Percentiles rank a stretch among this genome's conserved stretches.
These are phyloP conservation scores for Azolla pinnata DNA, from an alignment of 75 land plant species.

Conservation along the genomic window DNA sequence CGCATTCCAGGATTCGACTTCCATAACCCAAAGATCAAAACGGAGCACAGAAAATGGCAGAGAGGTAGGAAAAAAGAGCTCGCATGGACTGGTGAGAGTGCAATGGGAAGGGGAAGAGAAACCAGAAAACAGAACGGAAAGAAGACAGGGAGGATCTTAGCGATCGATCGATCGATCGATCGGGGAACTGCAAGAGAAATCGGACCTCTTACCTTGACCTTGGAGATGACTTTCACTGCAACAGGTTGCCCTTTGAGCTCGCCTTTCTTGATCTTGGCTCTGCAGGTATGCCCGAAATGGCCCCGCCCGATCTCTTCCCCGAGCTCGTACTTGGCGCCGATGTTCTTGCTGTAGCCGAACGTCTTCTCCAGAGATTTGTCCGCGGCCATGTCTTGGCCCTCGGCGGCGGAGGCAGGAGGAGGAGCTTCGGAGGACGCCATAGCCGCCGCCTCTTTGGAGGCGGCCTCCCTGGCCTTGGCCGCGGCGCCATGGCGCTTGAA, in stretches of 20 bases:
- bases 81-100: no score
- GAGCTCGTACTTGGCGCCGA: constrained; percentile 60
- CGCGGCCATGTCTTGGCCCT: constrained; percentile 15
- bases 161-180: no score
- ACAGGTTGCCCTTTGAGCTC: constrained; percentile 70
- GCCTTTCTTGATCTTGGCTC: constrained; percentile 62
- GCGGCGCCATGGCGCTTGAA: constrained; percentile 50
- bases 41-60: no score
- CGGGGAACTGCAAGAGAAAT: no score
- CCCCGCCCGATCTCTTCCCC: constrained; percentile 87
- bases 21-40: no score
- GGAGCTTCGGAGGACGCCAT: constrained; percentile 35
- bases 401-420: no score
- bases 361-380: constrained; percentile 62
- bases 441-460: constrained; percentile 34
- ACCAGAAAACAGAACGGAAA: no score
- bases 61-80: no score
- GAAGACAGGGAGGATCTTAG: no score
- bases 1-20: no score
- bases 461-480: constrained; percentile 68
- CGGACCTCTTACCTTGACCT: constrained; percentile 81
- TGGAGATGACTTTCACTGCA: constrained; percentile 80
- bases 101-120: no score
- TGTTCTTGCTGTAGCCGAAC: constrained; percentile 68
- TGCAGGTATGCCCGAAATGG: constrained; percentile 84